Evolutionary conservation across 768 basidiomycete species (phyloP).

Genomic region (Rhizopogon rudus): DNA sequence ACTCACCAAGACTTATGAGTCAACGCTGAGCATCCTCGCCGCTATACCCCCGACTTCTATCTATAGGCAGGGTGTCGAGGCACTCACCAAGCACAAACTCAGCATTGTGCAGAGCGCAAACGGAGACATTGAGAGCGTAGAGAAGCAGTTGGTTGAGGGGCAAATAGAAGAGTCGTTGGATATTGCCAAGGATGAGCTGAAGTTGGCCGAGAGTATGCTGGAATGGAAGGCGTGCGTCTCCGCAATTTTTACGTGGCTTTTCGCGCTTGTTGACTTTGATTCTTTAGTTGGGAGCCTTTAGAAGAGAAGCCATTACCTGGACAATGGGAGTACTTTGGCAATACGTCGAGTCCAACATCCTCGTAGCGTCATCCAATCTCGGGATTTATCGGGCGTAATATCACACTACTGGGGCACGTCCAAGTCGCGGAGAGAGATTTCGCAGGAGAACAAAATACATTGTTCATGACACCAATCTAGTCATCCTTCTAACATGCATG

Average conservation of each 20-base stretch:
- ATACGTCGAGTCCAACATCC: conserved; percentile 39
- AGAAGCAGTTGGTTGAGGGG: conserved; percentile 75
- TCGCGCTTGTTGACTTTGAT: conserved; percentile 5
- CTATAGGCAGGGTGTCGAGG: conserved; percentile 87
- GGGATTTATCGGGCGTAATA: conserved; percentile 25
- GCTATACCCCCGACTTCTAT: conserved; percentile 77
- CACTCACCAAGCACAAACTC: conserved; percentile 77
- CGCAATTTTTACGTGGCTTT: conserved; percentile 1
- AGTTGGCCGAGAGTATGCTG: conserved; percentile 74
- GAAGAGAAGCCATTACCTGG: conserved; percentile 75
- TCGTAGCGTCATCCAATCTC: conserved; percentile 3
- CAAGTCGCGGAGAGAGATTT: neutral
- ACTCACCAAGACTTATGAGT: conserved; percentile 68
- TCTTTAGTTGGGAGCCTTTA: conserved; percentile 79
- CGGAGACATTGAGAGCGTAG: conserved; percentile 61
- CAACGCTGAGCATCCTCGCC: conserved; percentile 65
- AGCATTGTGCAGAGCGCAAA: conserved; percentile 64
- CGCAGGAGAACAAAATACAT: neutral
- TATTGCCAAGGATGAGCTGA: conserved; percentile 79
- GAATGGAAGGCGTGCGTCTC: conserved; percentile 91
- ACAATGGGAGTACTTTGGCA: conserved; percentile 85
- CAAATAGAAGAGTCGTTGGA: conserved; percentile 84
- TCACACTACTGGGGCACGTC: neutral
- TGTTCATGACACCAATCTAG: neutral
- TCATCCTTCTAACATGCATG: neutral